These are phyloP conservation scores for Lactuca sativa DNA, from an alignment of 129 eudicot species.

Conservation along the genomic window DNA sequence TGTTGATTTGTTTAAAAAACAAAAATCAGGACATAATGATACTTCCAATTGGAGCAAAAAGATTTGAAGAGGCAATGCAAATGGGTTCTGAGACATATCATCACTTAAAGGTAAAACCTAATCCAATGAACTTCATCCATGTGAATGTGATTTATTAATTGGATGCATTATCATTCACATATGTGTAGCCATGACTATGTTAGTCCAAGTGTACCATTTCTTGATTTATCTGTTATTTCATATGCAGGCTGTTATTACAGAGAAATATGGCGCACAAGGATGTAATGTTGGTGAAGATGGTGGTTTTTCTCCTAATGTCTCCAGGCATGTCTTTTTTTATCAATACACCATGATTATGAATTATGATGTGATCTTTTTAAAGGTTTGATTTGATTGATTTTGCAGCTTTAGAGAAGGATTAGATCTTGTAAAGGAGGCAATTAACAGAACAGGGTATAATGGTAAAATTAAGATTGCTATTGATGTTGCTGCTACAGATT, in stretches of 20 bases:
- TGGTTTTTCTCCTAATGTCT: conserved; percentile 87
- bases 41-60: conserved; percentile 87
- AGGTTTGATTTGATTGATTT: conserved; percentile 42
- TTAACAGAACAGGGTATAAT: conserved; percentile 72
- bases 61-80: conserved; percentile 90
- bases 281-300: conserved; percentile 98
- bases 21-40: conserved; percentile 72
- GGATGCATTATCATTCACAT: background rate
- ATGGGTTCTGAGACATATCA: conserved; percentile 98
- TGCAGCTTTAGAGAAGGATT: conserved; percentile 90
- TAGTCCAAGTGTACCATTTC: too few relatives aligned
- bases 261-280: conserved; percentile 75
- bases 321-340: conserved; percentile 55
- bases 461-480: conserved; percentile 84
- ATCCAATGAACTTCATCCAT: background rate
- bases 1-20: conserved; percentile 10
- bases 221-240: background rate
- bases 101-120: conserved; percentile 75
- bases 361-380: background rate
- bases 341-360: background rate
- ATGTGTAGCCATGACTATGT: too few relatives aligned
- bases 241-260: conserved; percentile 79
- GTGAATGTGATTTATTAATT: background rate
- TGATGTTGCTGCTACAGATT: conserved; percentile 95
- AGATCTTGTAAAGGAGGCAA: conserved; percentile 92